Evolutionary conservation across 140 eudicot genomes (phyloP), one percentile per base, ranked within the genome.

Genomic region (Bidens hawaiensis): DNA sequence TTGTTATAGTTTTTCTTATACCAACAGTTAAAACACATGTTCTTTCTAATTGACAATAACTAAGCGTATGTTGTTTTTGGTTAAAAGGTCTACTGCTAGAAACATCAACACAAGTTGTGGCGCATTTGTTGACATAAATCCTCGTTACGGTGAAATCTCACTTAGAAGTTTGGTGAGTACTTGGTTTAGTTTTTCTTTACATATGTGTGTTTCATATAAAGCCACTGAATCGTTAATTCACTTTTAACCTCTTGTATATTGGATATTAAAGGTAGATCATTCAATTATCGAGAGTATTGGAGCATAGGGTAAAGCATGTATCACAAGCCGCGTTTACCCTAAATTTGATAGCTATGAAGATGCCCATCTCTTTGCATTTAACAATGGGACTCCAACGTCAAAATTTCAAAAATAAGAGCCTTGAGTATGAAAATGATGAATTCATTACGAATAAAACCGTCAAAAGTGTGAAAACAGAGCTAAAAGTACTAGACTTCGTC

Each of bases 211-310:
- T 53, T 38, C 13, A n/a, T n/a, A n/a, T n/a, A n/a, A n/a, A n/a
- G 45, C 48, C 6, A 0, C 8, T 0, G 3, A 48, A 52, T 30
- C 21, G 31, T 13, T 3, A 34, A 24, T 62, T 1, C 30, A 42
- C 11, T 23, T 72, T 64, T 23, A 42, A 41, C 38, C 62, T 31
- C 43, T 52, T 9, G 18, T 62, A n/a, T 47, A 1, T 52, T 58
- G 13, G 4, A 57, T 40, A 17, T 63, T 67, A 62, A 72, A 85
- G 94, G 72, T 82, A 13, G 94, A 85, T 40, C 86, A 79, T 67
- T 85, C 94, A 0, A 74, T 85, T 6, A 64, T 85, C 2, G 94
- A 85, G 47, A 82, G 81, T 36, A 78, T 82, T 36, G 88, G 84
- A 22, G 84, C 79, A 7, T 71, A 43, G 21, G 88, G 84, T 13